Base-by-base conservation (phyloP, 164 flowering plant species). In the Chimonanthus salicifolius region DNA sequence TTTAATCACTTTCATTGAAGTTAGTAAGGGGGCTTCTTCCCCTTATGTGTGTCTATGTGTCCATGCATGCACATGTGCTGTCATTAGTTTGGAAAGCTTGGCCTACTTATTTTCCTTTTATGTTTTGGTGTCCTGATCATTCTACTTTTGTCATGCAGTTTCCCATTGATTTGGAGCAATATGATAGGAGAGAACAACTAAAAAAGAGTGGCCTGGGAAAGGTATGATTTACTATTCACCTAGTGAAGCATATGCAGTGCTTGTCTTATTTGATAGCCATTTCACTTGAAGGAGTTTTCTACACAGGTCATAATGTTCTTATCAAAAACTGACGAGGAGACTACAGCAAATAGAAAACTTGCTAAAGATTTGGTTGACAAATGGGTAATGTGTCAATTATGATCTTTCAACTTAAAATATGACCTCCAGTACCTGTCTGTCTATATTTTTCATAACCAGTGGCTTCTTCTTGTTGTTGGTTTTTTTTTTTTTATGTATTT, bases 331-430 rank as follows among this genome's bases (percentile, higher is more conserved):
- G 97, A 89, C 71, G 99, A 96, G 84, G 98, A 96, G 84, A 96
- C 92, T 13, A 87, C 94, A 8, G 73, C 91, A 58, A 96, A 92
- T 81, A 83, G 94, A 69, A 96, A 86, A 75, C 95, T 94, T 81
- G 99, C 99, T 1, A 94, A 92, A 77, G 99, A 96, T 63, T 82
- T 96, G 83, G 97, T 96, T 75, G 97, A 96, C 78, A 88, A 92
- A 91, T 96, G 99, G 99, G 99, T 96, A 89, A 80, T 58, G n/a
- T 51, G 67, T 13, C n/a, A 33, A 43, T 48, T 48, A 48, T 54
- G 9, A 44, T 7, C 60, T 58, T 65, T 43, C 18, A 2, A n/a
- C 8, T 69, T 69, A 18, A 4, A 48, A 48, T 49, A 4, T 11
- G 11, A 8, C 9, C 72, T 33, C 10, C 66, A 18, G 44, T 63